phyloP scores from a whole-genome alignment of 148 eudicot genomes.

The Cornus florida region DNA sequence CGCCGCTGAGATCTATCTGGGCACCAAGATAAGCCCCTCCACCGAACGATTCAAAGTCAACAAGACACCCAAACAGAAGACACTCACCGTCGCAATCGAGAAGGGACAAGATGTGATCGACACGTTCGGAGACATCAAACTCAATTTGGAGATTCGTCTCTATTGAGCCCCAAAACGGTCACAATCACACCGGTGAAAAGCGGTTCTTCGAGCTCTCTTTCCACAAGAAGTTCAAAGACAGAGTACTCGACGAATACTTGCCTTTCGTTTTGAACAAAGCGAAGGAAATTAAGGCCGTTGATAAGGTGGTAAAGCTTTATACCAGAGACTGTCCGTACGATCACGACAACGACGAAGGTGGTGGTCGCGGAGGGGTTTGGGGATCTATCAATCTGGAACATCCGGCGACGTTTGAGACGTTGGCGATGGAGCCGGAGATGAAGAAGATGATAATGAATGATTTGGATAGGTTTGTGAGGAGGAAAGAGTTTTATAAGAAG shows the following conservation, averaged over 20 bases:
- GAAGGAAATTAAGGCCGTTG: neutral
- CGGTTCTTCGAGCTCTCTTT: constrained; percentile 26
- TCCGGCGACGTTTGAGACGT: constrained; percentile 11
- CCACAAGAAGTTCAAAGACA: neutral
- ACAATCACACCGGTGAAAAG: neutral
- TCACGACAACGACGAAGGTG: neutral
- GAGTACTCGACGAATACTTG: neutral
- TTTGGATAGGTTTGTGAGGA: constrained; percentile 35
- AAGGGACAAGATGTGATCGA: constrained; percentile 39
- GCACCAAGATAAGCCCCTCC: constrained; percentile 35
- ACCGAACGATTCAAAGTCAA: constrained; percentile 41
- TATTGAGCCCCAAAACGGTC: constrained; percentile 27
- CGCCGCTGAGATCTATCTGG: constrained; percentile 50
- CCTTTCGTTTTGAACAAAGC: neutral
- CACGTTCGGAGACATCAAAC: constrained; percentile 16
- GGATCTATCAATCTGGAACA: constrained; percentile 16
- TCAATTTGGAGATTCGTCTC: constrained; percentile 42
- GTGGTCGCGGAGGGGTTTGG: constrained; percentile 8
- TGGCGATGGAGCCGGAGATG: constrained; percentile 9
- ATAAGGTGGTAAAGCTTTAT: neutral
- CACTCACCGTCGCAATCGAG: constrained; percentile 39
- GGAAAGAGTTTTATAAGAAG: constrained; percentile 34
- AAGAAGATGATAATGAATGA: constrained; percentile 27
- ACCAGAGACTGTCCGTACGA: neutral
- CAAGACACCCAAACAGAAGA: constrained; percentile 46